Conservation (phyloP, 345 rosid species). For the Sisymbrium altissimum region DNA sequence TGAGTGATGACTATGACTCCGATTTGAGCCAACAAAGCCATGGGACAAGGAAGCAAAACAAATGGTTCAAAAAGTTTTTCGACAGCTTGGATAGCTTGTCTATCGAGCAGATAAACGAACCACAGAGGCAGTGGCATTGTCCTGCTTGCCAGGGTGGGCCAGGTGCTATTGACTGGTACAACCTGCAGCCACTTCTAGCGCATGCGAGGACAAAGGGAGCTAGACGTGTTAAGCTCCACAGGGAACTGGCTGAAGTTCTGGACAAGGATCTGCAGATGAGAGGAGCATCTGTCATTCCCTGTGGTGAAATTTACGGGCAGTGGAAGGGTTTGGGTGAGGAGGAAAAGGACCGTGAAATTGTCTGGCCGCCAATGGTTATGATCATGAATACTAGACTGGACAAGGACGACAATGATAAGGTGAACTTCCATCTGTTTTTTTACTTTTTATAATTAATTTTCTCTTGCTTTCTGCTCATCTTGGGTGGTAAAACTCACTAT, state of each 20-base stretch:
- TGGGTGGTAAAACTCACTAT: no score
- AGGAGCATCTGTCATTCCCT: constrained; percentile 69
- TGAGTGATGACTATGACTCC: constrained; percentile 81
- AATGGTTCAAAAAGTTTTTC: constrained; percentile 73
- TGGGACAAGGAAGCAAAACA: constrained; percentile 59
- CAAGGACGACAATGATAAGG: constrained; percentile 82
- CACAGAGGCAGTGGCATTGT: constrained; percentile 92
- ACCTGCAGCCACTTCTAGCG: constrained; percentile 75
- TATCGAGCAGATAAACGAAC: constrained; percentile 65
- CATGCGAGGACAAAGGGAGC: constrained; percentile 91
- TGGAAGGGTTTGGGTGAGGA: constrained; percentile 79
- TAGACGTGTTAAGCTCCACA: constrained; percentile 70
- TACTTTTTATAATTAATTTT: not conserved
- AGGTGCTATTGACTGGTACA: constrained; percentile 93
- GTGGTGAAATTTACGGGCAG: constrained; percentile 70
- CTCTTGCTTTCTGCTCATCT: not conserved
- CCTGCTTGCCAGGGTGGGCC: constrained; percentile 95
- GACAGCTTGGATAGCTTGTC: constrained; percentile 50
- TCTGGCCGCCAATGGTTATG: constrained; percentile 97
- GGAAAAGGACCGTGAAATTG: constrained; percentile 69
- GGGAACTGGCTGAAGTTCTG: constrained; percentile 75
- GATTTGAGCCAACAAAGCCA: constrained; percentile 73
- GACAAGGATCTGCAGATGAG: constrained; percentile 68
- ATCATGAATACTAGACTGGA: constrained; percentile 84
- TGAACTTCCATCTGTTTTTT: constrained; percentile 20